Base-by-base conservation (phyloP, 2,329 filamentous ascomycete genomes). In the Dactylellina cionopaga region DNA sequence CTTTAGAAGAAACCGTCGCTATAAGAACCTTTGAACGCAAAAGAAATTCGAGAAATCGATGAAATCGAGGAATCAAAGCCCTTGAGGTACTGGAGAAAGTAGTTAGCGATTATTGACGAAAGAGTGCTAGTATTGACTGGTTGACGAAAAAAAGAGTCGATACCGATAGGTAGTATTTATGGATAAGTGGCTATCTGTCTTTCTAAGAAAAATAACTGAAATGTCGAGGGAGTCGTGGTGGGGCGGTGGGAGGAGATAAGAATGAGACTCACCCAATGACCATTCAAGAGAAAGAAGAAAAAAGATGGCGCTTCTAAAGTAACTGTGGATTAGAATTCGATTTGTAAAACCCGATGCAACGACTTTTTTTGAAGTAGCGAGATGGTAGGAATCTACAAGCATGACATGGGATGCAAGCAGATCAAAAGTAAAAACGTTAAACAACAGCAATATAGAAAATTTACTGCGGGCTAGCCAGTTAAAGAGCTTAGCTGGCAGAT, bases 51-150 rank as follows among this genome's bases (percentile, higher is more conserved):
- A 33, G 17, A 24, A 44, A 37, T 63, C n/a, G n/a, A n/a, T n/a
- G n/a, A n/a, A n/a, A n/a, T n/a, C n/a, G n/a, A n/a, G n/a, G n/a
- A n/a, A n/a, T n/a, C n/a, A n/a, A n/a, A n/a, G n/a, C n/a, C 35
- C 55, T 27, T 19, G 33, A 31, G 31, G 37, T 27, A 43, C 44
- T 58, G 19, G 33, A 51, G 33, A 31, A 58, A 15, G 39, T 17
- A n/a, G 29, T 68, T 58, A 62, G 75, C 72, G 59, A 75, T 74
- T 54, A 19, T 44, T 19, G 25, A 43, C 15, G 13, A 22, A 27
- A 31, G n/a, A 19, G n/a, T 52, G 17, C 46, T 33, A 52, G 22
- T 19, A 17, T 52, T 24, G 27, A 15, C 17, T 10, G 13, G 31
- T 39, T 4, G 13, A 47, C 10, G 10, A 13, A 15, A 44, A 6